Conservation (phyloP, 495 filamentous ascomycete species). For the Aspergillus ellipticus region DNA sequence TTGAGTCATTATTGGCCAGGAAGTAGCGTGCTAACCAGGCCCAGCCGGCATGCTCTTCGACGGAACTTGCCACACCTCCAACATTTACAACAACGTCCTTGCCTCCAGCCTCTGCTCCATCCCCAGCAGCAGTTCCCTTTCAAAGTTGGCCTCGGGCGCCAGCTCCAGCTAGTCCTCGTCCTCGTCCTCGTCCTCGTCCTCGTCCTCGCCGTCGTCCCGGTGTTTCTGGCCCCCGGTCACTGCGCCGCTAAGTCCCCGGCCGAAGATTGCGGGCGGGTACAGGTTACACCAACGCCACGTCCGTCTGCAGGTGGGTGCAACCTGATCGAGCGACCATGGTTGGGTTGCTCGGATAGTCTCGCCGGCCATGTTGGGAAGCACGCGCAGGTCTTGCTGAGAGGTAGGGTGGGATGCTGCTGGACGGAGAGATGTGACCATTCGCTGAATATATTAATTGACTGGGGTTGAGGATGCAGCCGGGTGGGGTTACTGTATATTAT, state of each 20-base stretch:
- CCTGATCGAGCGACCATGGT: no score
- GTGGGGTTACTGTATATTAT: no score
- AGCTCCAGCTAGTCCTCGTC: conserved; percentile 2
- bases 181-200: conserved; percentile 15
- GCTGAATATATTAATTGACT: no score
- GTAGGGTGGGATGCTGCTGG: neutral
- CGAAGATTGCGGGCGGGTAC: neutral
- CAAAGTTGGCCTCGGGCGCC: neutral
- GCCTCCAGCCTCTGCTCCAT: neutral
- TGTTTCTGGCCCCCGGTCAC: no score
- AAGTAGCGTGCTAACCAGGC: neutral
- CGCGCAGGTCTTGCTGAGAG: neutral
- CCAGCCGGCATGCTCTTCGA: neutral
- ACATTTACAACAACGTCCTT: neutral
- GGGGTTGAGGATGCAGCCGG: no score
- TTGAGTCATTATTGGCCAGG: no score
- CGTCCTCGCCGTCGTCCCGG: conserved; percentile 13
- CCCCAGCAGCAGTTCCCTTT: neutral
- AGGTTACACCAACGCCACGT: neutral
- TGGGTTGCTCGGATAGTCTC: conserved; percentile 18
- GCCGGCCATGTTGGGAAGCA: conserved; percentile 20
- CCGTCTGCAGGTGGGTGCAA: no score
- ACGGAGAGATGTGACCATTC: neutral
- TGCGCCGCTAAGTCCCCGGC: conserved; percentile 16
- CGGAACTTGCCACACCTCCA: neutral